phyloP scores from a whole-genome alignment of 768 basidiomycete genomes.

The Agrocybe chaxingu region DNA sequence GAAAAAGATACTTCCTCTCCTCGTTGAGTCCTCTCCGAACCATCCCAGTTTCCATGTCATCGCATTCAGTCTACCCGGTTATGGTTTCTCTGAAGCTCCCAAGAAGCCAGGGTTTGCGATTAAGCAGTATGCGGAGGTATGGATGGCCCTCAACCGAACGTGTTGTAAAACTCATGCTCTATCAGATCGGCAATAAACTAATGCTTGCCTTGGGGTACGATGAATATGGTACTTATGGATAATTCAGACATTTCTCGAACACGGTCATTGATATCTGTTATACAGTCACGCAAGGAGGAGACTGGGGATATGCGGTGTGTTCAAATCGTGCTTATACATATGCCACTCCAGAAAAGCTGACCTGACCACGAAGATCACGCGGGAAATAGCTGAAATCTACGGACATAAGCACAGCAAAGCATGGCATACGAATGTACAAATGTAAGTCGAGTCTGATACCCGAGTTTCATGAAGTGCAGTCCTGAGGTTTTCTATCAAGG shows the following conservation, averaged over 20 bases:
- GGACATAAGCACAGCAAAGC: conserved; percentile 40
- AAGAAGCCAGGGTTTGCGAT: conserved; percentile 47
- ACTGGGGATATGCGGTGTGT: conserved; percentile 40
- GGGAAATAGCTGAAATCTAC: conserved; percentile 23
- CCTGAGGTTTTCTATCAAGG: not conserved
- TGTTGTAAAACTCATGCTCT: conserved; percentile 42
- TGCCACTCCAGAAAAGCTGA: not conserved
- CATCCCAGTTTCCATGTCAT: conserved; percentile 64
- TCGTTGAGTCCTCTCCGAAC: conserved; percentile 38
- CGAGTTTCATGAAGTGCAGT: not conserved
- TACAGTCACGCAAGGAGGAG: conserved; percentile 45
- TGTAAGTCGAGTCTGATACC: conserved; percentile 22
- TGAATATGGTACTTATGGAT: conserved; percentile 40
- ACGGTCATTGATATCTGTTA: not conserved
- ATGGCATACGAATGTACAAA: conserved; percentile 46
- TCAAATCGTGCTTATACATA: not conserved
- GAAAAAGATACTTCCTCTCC: conserved; percentile 51
- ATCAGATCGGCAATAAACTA: conserved; percentile 33
- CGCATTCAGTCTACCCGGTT: conserved; percentile 55
- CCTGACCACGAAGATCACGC: conserved; percentile 24
- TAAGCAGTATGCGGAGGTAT: conserved; percentile 49
- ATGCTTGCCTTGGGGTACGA: conserved; percentile 50
- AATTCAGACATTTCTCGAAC: not conserved
- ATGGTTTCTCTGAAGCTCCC: conserved; percentile 58
- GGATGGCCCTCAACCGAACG: conserved; percentile 28